A percentile compares a stretch with the other conserved stretches of the same genome.
Evolutionary conservation across 148 eudicot species (phyloP).

Genomic region (Fagopyrum esculentum): DNA sequence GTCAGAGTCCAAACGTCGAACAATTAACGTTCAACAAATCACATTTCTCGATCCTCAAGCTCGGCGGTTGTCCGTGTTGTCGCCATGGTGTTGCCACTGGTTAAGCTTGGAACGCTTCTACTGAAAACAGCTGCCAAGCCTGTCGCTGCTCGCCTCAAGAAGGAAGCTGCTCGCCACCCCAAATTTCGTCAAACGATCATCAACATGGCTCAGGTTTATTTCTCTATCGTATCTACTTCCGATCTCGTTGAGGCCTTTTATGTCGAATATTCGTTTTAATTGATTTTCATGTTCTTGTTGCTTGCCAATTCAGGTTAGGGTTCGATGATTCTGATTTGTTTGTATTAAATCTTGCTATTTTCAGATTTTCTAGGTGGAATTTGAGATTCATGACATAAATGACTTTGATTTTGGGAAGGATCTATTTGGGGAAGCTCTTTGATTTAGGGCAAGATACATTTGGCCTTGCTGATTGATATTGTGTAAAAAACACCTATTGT

Average conservation of each 20-base stretch:
- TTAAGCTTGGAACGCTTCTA: constrained; percentile 67
- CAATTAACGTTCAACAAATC: background rate
- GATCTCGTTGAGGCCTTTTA: background rate
- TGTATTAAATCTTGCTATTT: background rate
- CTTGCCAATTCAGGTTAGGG: background rate
- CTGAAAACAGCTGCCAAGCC: constrained; percentile 71
- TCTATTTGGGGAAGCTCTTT: background rate
- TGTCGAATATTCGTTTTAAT: background rate
- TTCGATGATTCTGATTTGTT: background rate
- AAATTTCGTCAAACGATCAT: constrained; percentile 56
- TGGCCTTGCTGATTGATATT: background rate
- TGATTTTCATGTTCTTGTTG: background rate
- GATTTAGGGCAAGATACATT: background rate
- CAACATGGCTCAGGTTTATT: constrained; percentile 72
- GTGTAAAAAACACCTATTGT: background rate
- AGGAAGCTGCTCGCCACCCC: constrained; percentile 61
- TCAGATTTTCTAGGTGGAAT: background rate
- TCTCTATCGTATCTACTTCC: background rate
- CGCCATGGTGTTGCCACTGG: constrained; percentile 53
- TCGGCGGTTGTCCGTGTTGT: background rate
- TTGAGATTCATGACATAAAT: background rate
- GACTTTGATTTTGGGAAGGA: background rate
- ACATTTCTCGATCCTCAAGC: background rate
- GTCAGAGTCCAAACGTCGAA: constrained; percentile 4
- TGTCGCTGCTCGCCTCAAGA: constrained; percentile 62